Conservation (phyloP, 768 basidiomycete species). For the Infundibulicybe gibba region DNA sequence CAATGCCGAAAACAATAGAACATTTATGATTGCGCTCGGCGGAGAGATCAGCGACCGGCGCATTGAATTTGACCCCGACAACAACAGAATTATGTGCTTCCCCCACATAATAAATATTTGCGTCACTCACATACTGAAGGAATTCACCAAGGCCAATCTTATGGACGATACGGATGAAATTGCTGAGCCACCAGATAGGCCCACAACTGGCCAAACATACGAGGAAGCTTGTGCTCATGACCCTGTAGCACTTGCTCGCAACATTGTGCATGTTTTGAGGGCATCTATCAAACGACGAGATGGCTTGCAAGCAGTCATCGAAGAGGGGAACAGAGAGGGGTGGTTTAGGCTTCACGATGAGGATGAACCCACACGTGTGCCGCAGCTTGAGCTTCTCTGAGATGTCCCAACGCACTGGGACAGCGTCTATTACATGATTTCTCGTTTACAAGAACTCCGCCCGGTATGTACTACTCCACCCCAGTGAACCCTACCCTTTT, state of each 20-base stretch:
- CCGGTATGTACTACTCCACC: too few species aligned
- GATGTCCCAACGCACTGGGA: neutral
- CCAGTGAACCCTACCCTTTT: too few species aligned
- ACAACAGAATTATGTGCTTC: slow-evolving; percentile 13
- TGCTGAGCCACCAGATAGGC: neutral
- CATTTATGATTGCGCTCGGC: slow-evolving; percentile 2
- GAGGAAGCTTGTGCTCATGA: neutral
- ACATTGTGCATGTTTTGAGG: slow-evolving; percentile 3
- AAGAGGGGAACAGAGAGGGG: too few species aligned
- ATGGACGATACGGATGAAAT: neutral
- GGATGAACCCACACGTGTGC: too few species aligned
- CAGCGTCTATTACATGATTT: slow-evolving; percentile 7
- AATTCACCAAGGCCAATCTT: neutral
- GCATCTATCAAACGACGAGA: slow-evolving; percentile 6
- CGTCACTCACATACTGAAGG: neutral
- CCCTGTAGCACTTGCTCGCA: neutral
- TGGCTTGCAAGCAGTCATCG: neutral
- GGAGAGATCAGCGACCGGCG: neutral
- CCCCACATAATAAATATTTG: slow-evolving; percentile 15
- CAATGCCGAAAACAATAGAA: slow-evolving; percentile 14
- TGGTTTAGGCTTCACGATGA: too few species aligned
- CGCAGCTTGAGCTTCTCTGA: too few species aligned
- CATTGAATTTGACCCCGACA: slow-evolving; percentile 5
- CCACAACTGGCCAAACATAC: neutral
- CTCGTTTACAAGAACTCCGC: too few species aligned